Evolutionary conservation across 768 basidiomycete species (phyloP).

Genomic region (Termitomyces bulborhizus): DNA sequence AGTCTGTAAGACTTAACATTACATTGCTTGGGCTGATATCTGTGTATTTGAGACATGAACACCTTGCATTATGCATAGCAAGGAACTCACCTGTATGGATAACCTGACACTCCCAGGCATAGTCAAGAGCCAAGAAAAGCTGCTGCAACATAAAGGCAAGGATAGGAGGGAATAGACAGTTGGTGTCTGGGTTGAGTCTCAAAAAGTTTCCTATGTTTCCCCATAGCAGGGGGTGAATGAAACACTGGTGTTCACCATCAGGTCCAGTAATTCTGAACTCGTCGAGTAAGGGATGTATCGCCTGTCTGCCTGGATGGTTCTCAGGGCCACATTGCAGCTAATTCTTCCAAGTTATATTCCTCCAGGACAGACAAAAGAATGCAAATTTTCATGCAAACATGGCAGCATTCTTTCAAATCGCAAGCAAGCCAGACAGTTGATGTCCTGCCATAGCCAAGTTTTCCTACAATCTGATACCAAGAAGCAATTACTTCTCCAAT

Average conservation of each 20-base stretch:
- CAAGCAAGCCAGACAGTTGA: neutral
- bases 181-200: neutral
- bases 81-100: neutral
- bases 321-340: neutral
- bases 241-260: neutral
- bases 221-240: neutral
- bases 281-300: neutral
- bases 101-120: neutral
- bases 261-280: neutral
- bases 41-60: neutral
- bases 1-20: neutral
- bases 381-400: neutral
- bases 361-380: neutral
- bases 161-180: neutral
- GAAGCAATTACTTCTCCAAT: too few relatives aligned
- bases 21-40: neutral
- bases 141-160: neutral
- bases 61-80: neutral
- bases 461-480: too few relatives aligned
- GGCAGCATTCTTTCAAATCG: neutral
- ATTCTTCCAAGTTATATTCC: neutral
- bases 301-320: neutral
- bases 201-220: neutral
- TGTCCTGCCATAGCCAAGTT: too few relatives aligned
- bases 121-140: neutral